Evolutionary conservation across 257 asterid species (phyloP), one percentile per base, ranked within the genome.

Genomic region (Solanum verrucosum): DNA sequence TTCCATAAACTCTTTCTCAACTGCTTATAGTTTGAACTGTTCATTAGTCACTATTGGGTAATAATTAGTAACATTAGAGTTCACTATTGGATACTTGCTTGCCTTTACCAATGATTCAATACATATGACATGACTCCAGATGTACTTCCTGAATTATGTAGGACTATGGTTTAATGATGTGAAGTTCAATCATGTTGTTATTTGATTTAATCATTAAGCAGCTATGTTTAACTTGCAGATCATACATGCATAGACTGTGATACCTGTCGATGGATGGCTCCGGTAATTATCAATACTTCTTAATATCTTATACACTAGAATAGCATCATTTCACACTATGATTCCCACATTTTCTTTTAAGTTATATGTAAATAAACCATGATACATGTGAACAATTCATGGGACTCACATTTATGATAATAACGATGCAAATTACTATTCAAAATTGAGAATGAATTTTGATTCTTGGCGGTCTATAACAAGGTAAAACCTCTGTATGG

Each of bases 241-340:
- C 84, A 77, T 77, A 77, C 84, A 16, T 77, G 84, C 84, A 77
- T 77, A 77, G 84, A 77, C 34, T 77, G 84, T 77, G 84, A 77
- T 77, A 77, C 84, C 23, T n/a, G 84, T 40, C 84, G 84, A 77
- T 77, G 84, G 84, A 77, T 77, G 84, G 84, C 84, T 40, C 34
- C 35, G 60, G 84, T 77, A 75, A 73, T n/a, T 34, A 35, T 34
- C 46, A 34, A 34, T 73, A 73, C 27, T 73, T 73, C 46, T 16
- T 56, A 73, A 16, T 52, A 5, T 52, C 60, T 52, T 73, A 73
- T 73, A 20, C 27, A 72, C 44, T 34, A 72, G 40, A 71, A 31
- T 71, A 71, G 14, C 42, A 71, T 31, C 25, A 73, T 56, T 34
- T 73, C 81, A 73, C 46, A 73, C 27, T 34, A 23, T 38, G 29